These are phyloP conservation scores for Neurospora sp. DNA, from an alignment of 495 filamentous ascomycete genomes.

Conservation along the genomic window DNA sequence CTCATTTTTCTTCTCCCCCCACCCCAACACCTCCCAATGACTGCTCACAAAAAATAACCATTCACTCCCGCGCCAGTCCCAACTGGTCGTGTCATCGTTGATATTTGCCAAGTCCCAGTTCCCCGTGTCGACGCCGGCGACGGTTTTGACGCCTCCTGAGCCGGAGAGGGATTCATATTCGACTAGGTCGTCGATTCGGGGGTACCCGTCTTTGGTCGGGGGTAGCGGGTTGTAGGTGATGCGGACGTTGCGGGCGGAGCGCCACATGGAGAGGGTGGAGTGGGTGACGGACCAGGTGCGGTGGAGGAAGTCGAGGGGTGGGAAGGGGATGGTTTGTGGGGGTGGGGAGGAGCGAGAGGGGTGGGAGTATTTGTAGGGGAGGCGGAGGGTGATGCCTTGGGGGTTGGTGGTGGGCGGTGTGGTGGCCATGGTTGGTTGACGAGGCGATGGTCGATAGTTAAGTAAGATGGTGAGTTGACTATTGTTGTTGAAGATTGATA, in stretches of 20 bases:
- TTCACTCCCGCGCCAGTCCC: constrained; percentile 65
- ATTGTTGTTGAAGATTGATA: not conserved
- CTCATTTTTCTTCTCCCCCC: constrained; percentile 36
- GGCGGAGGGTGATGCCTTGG: constrained; percentile 18
- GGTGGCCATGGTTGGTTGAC: constrained; percentile 3
- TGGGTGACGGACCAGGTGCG: constrained; percentile 68
- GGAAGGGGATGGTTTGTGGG: constrained; percentile 29
- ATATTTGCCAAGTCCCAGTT: constrained; percentile 12
- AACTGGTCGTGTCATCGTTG: constrained; percentile 29
- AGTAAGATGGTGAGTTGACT: not conserved
- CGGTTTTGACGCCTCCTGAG: constrained; percentile 39
- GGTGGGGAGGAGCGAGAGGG: constrained; percentile 1
- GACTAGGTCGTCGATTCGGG: constrained; percentile 56
- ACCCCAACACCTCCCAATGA: constrained; percentile 69
- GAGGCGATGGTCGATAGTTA: not conserved
- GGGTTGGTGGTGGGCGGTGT: constrained; percentile 3
- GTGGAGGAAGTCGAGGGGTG: constrained; percentile 48
- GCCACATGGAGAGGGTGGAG: constrained; percentile 71
- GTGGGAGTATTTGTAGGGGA: constrained; percentile 33
- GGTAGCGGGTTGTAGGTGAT: constrained; percentile 56
- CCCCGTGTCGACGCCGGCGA: constrained; percentile 55
- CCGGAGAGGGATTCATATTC: constrained; percentile 44
- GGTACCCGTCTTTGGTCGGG: constrained; percentile 9
- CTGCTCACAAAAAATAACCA: constrained; percentile 51
- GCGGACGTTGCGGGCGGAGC: constrained; percentile 55